These are phyloP conservation scores for Candida andamanensis DNA, from an alignment of 805 yeast species.

Conservation along the genomic window DNA sequence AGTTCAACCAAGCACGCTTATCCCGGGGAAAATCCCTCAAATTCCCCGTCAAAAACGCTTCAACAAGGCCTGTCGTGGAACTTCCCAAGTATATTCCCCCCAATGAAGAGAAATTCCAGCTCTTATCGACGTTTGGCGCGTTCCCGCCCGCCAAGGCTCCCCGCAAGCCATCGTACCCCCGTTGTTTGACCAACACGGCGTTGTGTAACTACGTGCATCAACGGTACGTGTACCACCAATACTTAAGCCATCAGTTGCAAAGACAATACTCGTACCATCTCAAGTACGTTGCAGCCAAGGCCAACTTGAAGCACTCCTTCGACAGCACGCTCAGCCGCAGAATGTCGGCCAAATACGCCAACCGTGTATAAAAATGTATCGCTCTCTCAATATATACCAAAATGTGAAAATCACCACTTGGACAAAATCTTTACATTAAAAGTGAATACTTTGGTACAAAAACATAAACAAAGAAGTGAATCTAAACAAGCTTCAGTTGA, in stretches of 20 bases:
- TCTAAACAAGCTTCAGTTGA: conserved; percentile 1
- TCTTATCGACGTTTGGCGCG: neutral
- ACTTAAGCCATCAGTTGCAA: conserved; percentile 6
- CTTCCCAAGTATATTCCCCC: conserved; percentile 15
- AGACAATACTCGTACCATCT: conserved; percentile 5
- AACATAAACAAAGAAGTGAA: too few relatives aligned
- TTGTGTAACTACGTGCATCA: conserved; percentile 21
- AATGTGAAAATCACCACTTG: too few relatives aligned
- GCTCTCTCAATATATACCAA: too few relatives aligned
- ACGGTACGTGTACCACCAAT: conserved; percentile 15
- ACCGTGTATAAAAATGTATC: too few relatives aligned
- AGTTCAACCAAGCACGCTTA: neutral
- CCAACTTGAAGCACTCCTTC: conserved; percentile 3
- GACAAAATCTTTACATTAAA: too few relatives aligned
- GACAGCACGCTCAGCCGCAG: conserved; percentile 3
- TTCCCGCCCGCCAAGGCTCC: neutral
- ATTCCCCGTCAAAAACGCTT: neutral
- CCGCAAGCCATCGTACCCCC: conserved; percentile 16
- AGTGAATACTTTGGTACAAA: neutral
- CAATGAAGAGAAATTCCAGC: conserved; percentile 4
- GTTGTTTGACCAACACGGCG: conserved; percentile 20
- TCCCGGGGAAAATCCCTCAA: neutral
- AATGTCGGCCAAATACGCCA: too few relatives aligned
- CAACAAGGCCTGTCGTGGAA: neutral
- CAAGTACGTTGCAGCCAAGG: neutral